phyloP scores from a whole-genome alignment of 805 yeast species.

The Grigorovia humatica region DNA sequence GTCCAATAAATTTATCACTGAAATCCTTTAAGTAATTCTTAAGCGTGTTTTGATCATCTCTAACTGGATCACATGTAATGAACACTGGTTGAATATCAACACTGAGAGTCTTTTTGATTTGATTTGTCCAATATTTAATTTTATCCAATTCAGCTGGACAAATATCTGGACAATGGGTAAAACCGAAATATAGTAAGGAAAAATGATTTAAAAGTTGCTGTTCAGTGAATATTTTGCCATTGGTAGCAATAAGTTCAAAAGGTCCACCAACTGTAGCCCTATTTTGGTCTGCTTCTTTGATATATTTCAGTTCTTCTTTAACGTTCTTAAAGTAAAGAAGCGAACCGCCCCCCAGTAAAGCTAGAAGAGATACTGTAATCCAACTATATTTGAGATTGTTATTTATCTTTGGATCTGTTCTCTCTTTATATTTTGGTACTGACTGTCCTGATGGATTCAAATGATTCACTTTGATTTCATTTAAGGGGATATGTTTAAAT shows the following conservation, averaged over 20 bases:
- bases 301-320: constrained; percentile 60
- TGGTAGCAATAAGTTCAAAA: constrained; percentile 57
- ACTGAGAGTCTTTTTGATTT: constrained; percentile 46
- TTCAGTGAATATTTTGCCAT: constrained; percentile 67
- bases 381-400: constrained; percentile 48
- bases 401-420: not conserved
- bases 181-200: constrained; percentile 81
- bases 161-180: constrained; percentile 94
- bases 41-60: constrained; percentile 79
- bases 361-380: constrained; percentile 61
- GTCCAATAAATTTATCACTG: constrained; percentile 79
- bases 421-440: not conserved
- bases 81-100: constrained; percentile 68
- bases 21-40: constrained; percentile 77
- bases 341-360: constrained; percentile 54
- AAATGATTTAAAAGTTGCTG: constrained; percentile 68
- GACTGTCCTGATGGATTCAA: not conserved
- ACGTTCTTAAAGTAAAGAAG: constrained; percentile 63
- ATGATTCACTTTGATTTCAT: constrained; percentile 3
- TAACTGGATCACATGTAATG: constrained; percentile 92
- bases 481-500: constrained; percentile 2
- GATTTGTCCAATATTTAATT: constrained; percentile 54
- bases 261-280: constrained; percentile 78
- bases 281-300: constrained; percentile 75
- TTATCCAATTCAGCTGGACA: constrained; percentile 97